These are phyloP conservation scores for Hyaloperonospora brassicae DNA, from an alignment of 352 stramenopile genomes.

Conservation along the genomic window DNA sequence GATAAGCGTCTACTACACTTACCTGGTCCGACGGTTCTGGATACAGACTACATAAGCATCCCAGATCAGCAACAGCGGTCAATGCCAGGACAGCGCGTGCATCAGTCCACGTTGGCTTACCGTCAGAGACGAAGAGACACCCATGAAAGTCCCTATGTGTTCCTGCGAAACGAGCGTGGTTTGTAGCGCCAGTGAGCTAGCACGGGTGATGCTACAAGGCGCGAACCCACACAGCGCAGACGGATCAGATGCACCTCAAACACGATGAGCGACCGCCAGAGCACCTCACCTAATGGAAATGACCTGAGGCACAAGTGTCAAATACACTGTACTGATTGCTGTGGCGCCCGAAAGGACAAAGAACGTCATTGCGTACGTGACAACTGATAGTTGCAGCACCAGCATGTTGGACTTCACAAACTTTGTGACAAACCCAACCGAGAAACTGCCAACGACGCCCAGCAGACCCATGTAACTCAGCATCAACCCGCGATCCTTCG, in stretches of 20 bases:
- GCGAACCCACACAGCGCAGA: constrained; percentile 2
- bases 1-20: constrained; percentile 14
- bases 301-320: constrained; percentile 57
- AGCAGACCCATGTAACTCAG: constrained; percentile 79
- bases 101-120: constrained; percentile 18
- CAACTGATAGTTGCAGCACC: constrained; percentile 49
- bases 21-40: constrained; percentile 67
- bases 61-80: background rate
- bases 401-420: constrained; percentile 46
- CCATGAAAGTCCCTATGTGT: constrained; percentile 70
- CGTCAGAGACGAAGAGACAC: constrained; percentile 70
- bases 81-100: background rate
- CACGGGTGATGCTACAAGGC: constrained; percentile 56
- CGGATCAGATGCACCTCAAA: background rate
- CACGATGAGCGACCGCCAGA: background rate
- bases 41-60: constrained; percentile 47
- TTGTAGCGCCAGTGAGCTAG: constrained; percentile 67
- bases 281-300: constrained; percentile 50
- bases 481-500: constrained; percentile 53
- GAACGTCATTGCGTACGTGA: constrained; percentile 69
- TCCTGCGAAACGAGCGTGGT: constrained; percentile 62
- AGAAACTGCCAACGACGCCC: constrained; percentile 52
- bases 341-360: constrained; percentile 49
- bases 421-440: constrained; percentile 45
- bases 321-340: constrained; percentile 43